Evolutionary conservation across 2,329 filamentous ascomycete species (phyloP).

Genomic region (Phialocephala subalpina): DNA sequence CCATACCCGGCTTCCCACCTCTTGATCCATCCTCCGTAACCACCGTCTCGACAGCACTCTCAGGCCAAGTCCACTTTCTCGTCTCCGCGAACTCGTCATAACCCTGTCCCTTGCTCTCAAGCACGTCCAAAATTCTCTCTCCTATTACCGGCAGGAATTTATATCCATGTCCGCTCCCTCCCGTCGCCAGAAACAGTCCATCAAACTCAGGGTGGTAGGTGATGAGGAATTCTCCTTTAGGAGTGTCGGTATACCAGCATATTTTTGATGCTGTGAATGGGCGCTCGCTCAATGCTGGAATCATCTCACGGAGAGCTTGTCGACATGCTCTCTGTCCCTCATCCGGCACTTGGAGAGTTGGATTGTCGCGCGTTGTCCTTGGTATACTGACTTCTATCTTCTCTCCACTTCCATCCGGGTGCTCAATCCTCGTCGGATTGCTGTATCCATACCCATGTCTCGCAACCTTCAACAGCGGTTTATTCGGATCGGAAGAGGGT

Average conservation of each 20-base stretch:
- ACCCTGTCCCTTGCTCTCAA: constrained; percentile 46
- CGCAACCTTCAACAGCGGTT: constrained; percentile 63
- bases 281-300: constrained; percentile 61
- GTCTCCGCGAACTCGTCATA: constrained; percentile 52
- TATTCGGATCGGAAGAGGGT: constrained; percentile 50
- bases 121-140: constrained; percentile 50
- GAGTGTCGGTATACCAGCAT: constrained; percentile 73
- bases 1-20: constrained; percentile 39
- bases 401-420: constrained; percentile 25
- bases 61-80: constrained; percentile 64
- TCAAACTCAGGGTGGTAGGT: constrained; percentile 59
- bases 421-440: constrained; percentile 46
- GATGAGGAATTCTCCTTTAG: constrained; percentile 68
- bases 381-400: constrained; percentile 33
- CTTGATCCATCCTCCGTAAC: constrained; percentile 43
- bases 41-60: constrained; percentile 38
- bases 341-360: constrained; percentile 32
- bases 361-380: constrained; percentile 33
- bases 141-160: constrained; percentile 59
- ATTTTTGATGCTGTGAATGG: constrained; percentile 60
- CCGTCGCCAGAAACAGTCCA: constrained; percentile 57
- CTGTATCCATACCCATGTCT: constrained; percentile 67
- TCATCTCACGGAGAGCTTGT: constrained; percentile 48
- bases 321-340: constrained; percentile 36
- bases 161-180: constrained; percentile 57